Evolutionary conservation across 1,284 basidiomycete species (phyloP), one percentile per base, ranked within the genome.

Genomic region (Puccinia hordei): DNA sequence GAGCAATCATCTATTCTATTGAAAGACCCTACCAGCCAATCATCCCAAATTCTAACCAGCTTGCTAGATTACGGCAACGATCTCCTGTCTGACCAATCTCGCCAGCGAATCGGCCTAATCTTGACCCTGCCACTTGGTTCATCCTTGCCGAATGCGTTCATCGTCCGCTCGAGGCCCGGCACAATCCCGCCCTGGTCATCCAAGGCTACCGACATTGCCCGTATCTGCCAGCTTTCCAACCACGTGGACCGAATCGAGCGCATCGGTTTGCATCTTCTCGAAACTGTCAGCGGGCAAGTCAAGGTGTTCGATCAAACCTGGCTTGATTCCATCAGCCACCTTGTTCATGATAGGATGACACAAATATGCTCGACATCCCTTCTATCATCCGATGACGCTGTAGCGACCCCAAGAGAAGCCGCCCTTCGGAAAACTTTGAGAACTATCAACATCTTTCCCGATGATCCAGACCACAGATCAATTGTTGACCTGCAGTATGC

Each of bases 291-390:
- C 51, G 66, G 66, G 22, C 38, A 59, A 59, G 24, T 27, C 41
- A 69, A 79, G 49, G 35, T 38, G 51, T 33, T 77, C 49, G 65
- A 77, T 15, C 35, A 68, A 53, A 30, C 44, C 19, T 77, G 74
- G 74, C 65, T 79, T 4, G 27, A 71, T 46, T 69, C 66, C 0
- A 89, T 93, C 81, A 87, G 90, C 0, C 89, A 91, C 83, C 87
- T 92, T 73, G 89, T 97, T 51, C 92, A 95, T 86, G 96, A 99
- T 87, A 91, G 95, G 69, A 99, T 99, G 97, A 99, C 95, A 0
- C 95, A 98, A 86, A 86, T 89, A 33, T 88, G 92, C 44, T 53
- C 65, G n/a, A 85, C 87, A 0, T 86, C 89, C 0, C 93, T 94
- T 0, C 98, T 98, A 86, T 87, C 89, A 33, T 90, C 92, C 81